Base-by-base conservation (phyloP, 495 filamentous ascomycete genomes). In the Trichocladium uniseriatum region DNA sequence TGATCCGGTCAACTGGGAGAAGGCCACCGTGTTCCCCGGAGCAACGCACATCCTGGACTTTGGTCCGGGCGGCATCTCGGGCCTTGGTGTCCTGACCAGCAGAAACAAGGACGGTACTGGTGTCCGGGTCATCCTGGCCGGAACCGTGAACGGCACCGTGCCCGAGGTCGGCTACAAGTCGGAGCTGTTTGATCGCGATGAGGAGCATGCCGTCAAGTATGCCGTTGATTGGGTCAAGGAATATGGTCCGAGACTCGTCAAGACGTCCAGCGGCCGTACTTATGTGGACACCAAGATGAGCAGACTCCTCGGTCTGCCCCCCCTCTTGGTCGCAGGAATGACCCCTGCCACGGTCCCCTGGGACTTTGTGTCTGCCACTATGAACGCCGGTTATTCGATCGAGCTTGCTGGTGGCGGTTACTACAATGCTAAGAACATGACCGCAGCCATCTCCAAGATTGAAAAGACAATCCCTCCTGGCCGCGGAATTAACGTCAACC, bases 231-330 rank as follows among this genome's bases (percentile, higher is more conserved):
- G 92, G 92, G 89, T 97, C 37, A 91, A 92, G 65, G 89, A 96
- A 62, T 84, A 92, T 62, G 88, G 92, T 15, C 92, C 92, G 3
- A 81, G 80, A 43, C 77, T 98, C 36, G 80, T 90, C 55, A 88
- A 86, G 71, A 95, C 87, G 18, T 88, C 89, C 6, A 76, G 75
- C 40, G 92, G 92, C 19, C 79, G 84, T 60, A 94, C 84, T 0
- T 95, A 84, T 49, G 92, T 98, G 22, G 89, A 96, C 68, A 98
- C 92, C 36, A 95, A 94, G 77, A 95, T 98, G 87, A 95, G 89
- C 69, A 76, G 90, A 56, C 72, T 95, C 18, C 73, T 97, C 29
- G 90, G 92, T 31, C 75, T 94, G 14, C 89, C 92, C 11, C 92
- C 91, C 0, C 72, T 97, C 43, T 86, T 95, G 82, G 88, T 95